Evolutionary conservation across 108 stramenopile genomes (phyloP), one percentile per base, ranked within the genome.

Genomic region (Nitzschia sp.): DNA sequence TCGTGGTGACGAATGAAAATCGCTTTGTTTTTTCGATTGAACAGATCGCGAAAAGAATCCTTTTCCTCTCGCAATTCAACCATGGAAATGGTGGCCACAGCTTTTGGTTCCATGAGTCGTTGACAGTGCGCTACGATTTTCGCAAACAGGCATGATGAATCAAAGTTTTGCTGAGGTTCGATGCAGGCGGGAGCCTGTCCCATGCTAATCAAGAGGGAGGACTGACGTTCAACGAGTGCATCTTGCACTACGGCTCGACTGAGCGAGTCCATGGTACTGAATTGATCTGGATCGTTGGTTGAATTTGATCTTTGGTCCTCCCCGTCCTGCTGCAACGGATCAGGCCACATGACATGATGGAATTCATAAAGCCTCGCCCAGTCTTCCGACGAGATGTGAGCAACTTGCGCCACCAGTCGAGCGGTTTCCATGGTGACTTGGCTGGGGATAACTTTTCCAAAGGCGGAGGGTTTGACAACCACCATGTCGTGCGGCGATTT

Each of bases 391-490:
- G 44, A 41, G 19, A 75, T 66, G 3, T 79, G 69, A 32, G 81
- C 81, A 45, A 88, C 79, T 63, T 88, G 74, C 11, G 82, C 76
- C 23, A 94, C 87, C 53, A 91, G 47, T 44, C 82, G 64, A 19
- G 90, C 88, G 22, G 86, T 88, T 67, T 94, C 90, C 61, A 88
- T 78, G 5, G 88, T 88, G 26, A 85, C 75, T 29, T 85, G 63
- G 2, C 73, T 70, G 1, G 82, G 78, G 63, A 94, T 80, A 35
- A 57, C 38, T 56, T 75, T 75, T 9, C 81, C 84, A 77, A 94
- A 90, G 19, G 88, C 86, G 33, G 84, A 62, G 0, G 92, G 92
- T 68, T 90, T 94, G 28, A 94, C 84, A 27, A 94, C 64, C 17
- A 91, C 77, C 45, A 94, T 59, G 33, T 92, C 84, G 23, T 63